phyloP scores from a whole-genome alignment of 768 basidiomycete genomes.

The Podaxis pistillaris region DNA sequence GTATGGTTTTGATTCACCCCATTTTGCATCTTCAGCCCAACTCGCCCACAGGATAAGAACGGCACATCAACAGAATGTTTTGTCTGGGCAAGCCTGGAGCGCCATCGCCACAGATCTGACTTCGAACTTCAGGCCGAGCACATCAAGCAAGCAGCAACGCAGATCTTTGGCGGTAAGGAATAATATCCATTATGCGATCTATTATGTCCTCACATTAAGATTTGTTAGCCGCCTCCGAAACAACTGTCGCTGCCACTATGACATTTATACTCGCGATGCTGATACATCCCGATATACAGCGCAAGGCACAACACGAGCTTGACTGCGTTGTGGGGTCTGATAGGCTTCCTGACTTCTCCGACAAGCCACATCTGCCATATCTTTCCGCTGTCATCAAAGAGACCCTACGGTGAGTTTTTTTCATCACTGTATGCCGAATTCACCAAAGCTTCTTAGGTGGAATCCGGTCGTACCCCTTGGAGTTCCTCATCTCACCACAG shows the following conservation, averaged over 20 bases:
- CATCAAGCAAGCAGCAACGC: conserved; percentile 1
- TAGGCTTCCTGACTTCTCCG: conserved; percentile 23
- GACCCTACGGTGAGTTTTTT: conserved; percentile 16
- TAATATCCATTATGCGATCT: not conserved
- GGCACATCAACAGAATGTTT: not conserved
- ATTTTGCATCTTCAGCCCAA: not conserved
- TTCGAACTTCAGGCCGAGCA: not conserved
- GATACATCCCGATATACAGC: conserved; percentile 17
- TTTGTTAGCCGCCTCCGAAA: not conserved
- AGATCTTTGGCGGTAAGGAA: conserved; percentile 10
- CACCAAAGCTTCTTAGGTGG: conserved; percentile 2
- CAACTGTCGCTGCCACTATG: conserved; percentile 3
- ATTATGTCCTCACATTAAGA: too few species aligned
- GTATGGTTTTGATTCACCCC: not conserved
- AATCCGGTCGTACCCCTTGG: conserved; percentile 13
- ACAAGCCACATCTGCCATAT: conserved; percentile 21
- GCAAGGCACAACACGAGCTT: conserved; percentile 25
- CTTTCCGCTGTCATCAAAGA: conserved; percentile 23
- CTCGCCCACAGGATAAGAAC: not conserved
- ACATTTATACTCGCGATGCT: conserved; percentile 14
- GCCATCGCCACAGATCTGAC: not conserved
- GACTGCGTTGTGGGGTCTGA: conserved; percentile 20
- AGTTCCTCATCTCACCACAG: conserved; percentile 10
- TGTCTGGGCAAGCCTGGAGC: not conserved
- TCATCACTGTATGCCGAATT: not conserved